Percentiles rank a stretch among this genome's conserved stretches.
Evolutionary conservation across 306 rosid genomes (phyloP).

Genomic region (Vigna radiata): DNA sequence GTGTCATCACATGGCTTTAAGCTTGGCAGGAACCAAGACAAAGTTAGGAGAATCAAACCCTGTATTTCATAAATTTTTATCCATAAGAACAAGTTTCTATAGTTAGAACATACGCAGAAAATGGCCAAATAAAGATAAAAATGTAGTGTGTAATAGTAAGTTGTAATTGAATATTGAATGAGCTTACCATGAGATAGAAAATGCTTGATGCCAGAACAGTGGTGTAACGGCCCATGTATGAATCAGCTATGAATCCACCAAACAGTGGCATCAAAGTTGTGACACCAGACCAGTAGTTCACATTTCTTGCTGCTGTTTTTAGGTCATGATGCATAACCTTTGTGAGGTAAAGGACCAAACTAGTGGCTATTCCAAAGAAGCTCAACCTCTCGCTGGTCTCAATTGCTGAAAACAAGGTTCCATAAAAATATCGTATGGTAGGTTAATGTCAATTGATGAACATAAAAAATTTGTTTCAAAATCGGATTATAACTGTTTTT

Average conservation of each 20-base stretch:
- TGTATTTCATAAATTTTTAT: constrained; percentile 35
- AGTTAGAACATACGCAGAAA: not conserved
- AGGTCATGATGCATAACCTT: constrained; percentile 80
- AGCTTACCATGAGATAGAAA: constrained; percentile 73
- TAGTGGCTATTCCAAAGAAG: constrained; percentile 85
- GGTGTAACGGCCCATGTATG: constrained; percentile 83
- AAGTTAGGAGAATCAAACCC: constrained; percentile 78
- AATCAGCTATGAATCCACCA: constrained; percentile 95
- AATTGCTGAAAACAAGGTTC: constrained; percentile 62
- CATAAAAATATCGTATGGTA: not conserved
- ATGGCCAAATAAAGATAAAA: not conserved
- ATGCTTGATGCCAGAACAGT: constrained; percentile 69
- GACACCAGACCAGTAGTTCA: constrained; percentile 89
- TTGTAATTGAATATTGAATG: not conserved
- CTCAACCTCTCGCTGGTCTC: constrained; percentile 95
- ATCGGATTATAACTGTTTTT: not conserved
- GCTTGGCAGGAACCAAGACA: constrained; percentile 82
- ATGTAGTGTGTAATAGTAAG: not conserved
- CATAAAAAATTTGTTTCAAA: constrained; percentile 3
- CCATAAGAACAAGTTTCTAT: not conserved
- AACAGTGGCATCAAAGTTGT: constrained; percentile 85
- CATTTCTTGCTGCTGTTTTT: constrained; percentile 81
- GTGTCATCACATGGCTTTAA: constrained; percentile 63
- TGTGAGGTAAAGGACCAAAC: constrained; percentile 82
- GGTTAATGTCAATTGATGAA: constrained; percentile 4